Conservation (phyloP, 768 basidiomycete species). For the Hygrophorus pudorinus region DNA sequence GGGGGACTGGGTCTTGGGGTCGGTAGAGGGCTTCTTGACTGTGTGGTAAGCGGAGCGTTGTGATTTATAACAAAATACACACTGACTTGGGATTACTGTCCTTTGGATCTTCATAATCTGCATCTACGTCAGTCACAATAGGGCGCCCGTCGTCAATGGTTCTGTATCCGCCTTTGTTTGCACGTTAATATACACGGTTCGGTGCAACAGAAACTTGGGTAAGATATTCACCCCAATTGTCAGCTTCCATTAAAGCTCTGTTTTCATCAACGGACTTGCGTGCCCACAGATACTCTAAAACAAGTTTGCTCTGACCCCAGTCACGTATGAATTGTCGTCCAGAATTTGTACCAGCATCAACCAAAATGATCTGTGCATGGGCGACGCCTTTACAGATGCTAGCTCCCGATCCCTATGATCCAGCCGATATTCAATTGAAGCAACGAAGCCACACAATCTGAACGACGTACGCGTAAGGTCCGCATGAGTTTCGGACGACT, state of each 20-base stretch:
- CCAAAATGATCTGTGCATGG: conserved; percentile 47
- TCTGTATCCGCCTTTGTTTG: conserved; percentile 22
- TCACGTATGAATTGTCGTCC: conserved; percentile 49
- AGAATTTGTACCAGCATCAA: conserved; percentile 40
- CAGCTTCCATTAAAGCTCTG: conserved; percentile 33
- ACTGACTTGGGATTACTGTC: conserved; percentile 34
- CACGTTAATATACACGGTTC: no score
- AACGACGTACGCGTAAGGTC: conserved; percentile 30
- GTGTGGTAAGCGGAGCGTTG: conserved; percentile 6
- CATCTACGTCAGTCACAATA: conserved; percentile 24
- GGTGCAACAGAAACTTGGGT: no score
- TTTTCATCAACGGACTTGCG: conserved; percentile 32
- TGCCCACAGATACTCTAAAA: conserved; percentile 48
- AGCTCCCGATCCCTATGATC: conserved; percentile 44
- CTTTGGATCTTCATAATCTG: conserved; percentile 28
- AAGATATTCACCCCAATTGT: conserved; percentile 32
- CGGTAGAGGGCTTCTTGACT: conserved; percentile 48
- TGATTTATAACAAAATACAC: conserved; percentile 4
- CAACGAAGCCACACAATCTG: background rate
- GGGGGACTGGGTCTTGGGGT: conserved; percentile 52
- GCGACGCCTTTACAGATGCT: conserved; percentile 38
- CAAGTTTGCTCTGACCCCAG: conserved; percentile 49
- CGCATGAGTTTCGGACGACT: conserved; percentile 44
- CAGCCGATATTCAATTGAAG: conserved; percentile 3
- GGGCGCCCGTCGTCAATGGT: conserved; percentile 30